These are phyloP conservation scores for Cryptosporidium ryanae DNA, from an alignment of 169 alveolate genomes.

Conservation along the genomic window DNA sequence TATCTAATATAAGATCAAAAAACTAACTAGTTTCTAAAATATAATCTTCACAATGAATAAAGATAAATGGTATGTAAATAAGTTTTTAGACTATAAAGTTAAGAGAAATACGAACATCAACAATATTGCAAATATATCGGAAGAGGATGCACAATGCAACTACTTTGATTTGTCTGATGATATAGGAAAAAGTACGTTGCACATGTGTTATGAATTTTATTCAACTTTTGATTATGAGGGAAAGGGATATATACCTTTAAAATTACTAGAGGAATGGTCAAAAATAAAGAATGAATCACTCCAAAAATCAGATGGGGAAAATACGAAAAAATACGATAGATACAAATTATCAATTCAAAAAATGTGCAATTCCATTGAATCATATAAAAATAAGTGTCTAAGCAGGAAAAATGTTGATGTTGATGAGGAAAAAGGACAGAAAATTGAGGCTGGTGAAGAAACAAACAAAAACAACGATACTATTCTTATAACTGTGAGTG, in stretches of 20 bases:
- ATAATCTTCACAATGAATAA: constrained; percentile 2
- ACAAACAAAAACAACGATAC: too few species aligned
- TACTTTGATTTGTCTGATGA: constrained; percentile 34
- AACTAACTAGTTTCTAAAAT: too few species aligned
- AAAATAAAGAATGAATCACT: neutral
- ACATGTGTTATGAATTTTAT: constrained; percentile 33
- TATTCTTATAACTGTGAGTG: constrained; percentile 32
- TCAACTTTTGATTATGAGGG: constrained; percentile 47
- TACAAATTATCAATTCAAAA: constrained; percentile 21
- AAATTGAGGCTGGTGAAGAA: neutral
- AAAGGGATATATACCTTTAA: constrained; percentile 38
- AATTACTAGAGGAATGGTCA: constrained; percentile 51
- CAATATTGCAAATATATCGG: constrained; percentile 2
- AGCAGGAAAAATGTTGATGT: neutral
- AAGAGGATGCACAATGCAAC: neutral
- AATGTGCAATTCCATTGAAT: constrained; percentile 44
- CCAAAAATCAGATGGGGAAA: neutral
- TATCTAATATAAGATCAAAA: too few species aligned
- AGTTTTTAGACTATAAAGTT: constrained; percentile 12
- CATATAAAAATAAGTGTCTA: constrained; percentile 19
- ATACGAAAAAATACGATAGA: neutral
- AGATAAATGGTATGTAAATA: constrained; percentile 40
- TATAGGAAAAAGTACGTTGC: neutral
- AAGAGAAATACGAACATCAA: constrained; percentile 31
- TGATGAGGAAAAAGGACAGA: neutral